phyloP scores from a whole-genome alignment of 192 early-diverging fungal genomes.

The Allomyces javanicus region DNA sequence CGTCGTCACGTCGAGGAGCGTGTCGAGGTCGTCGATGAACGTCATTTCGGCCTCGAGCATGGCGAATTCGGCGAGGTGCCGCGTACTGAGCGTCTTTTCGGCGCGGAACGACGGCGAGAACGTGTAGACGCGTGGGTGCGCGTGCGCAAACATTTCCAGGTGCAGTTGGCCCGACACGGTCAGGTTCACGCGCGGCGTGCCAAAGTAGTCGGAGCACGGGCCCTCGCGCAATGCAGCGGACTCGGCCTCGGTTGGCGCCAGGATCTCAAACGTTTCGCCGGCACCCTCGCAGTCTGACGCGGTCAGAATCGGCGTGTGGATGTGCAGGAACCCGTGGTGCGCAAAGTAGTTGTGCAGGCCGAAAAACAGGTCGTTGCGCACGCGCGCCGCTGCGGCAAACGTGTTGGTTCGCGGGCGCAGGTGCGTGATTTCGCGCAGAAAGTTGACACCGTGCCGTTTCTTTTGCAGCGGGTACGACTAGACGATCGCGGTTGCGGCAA shows the following conservation, averaged over 20 bases:
- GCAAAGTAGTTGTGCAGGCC: conserved; percentile 53
- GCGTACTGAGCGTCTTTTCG: conserved; percentile 54
- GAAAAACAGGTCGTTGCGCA: conserved; percentile 40
- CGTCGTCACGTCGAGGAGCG: conserved; percentile 45
- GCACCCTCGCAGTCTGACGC: conserved; percentile 77
- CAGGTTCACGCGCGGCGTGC: conserved; percentile 37
- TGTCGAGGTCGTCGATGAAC: conserved; percentile 37
- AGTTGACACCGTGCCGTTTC: conserved; percentile 52
- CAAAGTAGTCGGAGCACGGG: conserved; percentile 44
- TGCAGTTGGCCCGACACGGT: conserved; percentile 80
- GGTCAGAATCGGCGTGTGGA: conserved; percentile 67
- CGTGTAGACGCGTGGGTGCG: conserved; percentile 56
- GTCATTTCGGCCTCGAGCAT: conserved; percentile 81
- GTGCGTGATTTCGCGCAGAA: conserved; percentile 55
- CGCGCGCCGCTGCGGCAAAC: conserved; percentile 47
- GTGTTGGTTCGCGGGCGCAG: conserved; percentile 55
- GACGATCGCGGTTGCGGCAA: not conserved
- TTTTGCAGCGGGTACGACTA: conserved; percentile 74
- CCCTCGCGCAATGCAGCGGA: conserved; percentile 3
- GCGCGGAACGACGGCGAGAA: conserved; percentile 69
- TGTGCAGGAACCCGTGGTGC: conserved; percentile 49
- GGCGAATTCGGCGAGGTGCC: conserved; percentile 84
- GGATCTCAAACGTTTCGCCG: conserved; percentile 57
- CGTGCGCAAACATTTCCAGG: conserved; percentile 49
- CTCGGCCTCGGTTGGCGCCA: conserved; percentile 5